phyloP scores from a whole-genome alignment of 2,329 filamentous ascomycete genomes.

The Massarina eburnea region DNA sequence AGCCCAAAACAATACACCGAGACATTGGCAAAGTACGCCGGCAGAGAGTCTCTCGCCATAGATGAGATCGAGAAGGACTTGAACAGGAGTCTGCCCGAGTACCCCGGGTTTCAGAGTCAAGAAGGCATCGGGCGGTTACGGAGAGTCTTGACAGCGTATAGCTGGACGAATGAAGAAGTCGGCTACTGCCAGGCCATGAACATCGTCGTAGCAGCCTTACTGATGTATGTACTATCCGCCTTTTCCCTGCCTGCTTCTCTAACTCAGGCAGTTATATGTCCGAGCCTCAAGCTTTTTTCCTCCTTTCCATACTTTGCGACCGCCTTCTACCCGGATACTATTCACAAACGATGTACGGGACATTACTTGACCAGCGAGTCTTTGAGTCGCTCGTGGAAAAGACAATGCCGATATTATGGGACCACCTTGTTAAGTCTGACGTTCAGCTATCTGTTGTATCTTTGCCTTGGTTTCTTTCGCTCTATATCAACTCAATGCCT shows the following conservation, averaged over 20 bases:
- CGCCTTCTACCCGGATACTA: conserved; percentile 94
- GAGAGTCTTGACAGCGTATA: conserved; percentile 92
- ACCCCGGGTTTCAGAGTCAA: conserved; percentile 94
- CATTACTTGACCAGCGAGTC: conserved; percentile 91
- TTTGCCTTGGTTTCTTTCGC: conserved; percentile 93
- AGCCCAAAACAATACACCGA: conserved; percentile 82
- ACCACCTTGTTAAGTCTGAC: conserved; percentile 94
- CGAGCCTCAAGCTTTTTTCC: conserved; percentile 91
- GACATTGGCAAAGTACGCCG: conserved; percentile 79
- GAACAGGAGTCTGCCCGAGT: conserved; percentile 94
- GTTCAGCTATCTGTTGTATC: conserved; percentile 97
- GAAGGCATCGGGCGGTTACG: conserved; percentile 90
- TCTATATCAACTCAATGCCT: conserved; percentile 99
- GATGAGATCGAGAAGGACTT: conserved; percentile 99
- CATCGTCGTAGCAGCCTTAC: conserved; percentile 93
- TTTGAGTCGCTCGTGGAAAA: conserved; percentile 98
- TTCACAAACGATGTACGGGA: conserved; percentile 98
- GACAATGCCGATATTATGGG: conserved; percentile 98
- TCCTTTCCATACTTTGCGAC: conserved; percentile 89
- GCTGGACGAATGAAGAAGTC: conserved; percentile 93
- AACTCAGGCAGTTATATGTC: conserved; percentile 75
- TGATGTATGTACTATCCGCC: conserved; percentile 64
- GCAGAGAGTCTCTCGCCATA: conserved; percentile 88
- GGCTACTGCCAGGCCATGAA: conserved; percentile 99
- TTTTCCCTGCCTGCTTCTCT: conserved; percentile 18